Conservation (phyloP, 371 early-diverging fungal genomes). For the Mucor mucedo region DNA sequence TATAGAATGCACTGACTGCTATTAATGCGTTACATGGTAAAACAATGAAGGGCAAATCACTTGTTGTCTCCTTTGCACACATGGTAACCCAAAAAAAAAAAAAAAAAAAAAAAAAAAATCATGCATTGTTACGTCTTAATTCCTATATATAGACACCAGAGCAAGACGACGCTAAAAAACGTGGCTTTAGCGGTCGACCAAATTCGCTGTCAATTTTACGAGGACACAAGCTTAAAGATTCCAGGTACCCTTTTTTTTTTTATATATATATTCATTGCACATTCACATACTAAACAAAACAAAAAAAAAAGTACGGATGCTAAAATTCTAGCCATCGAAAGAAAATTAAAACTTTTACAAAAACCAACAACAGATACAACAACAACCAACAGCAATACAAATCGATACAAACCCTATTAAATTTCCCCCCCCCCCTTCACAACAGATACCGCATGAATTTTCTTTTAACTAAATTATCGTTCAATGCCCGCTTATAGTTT, state of each 20-base stretch:
- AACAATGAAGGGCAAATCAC: constrained; percentile 52
- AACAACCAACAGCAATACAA: too few species aligned
- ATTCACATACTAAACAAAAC: too few species aligned
- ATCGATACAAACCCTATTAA: too few species aligned
- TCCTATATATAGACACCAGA: constrained; percentile 27
- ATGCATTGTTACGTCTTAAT: neutral
- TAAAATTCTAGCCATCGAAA: constrained; percentile 68
- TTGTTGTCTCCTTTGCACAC: constrained; percentile 65
- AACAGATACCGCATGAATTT: too few species aligned
- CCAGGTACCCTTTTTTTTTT: constrained; percentile 35
- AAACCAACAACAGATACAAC: neutral
- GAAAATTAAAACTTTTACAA: constrained; percentile 41
- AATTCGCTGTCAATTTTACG: constrained; percentile 43
- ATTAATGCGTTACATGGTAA: constrained; percentile 58
- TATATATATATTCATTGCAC: neutral
- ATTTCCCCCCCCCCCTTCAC: too few species aligned
- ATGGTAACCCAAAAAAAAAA: constrained; percentile 32
- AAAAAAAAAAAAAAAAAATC: constrained; percentile 11
- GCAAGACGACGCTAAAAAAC: constrained; percentile 31
- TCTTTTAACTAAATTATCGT: too few species aligned
- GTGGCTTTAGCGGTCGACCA: constrained; percentile 27
- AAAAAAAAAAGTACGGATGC: constrained; percentile 50
- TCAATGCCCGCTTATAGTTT: too few species aligned
- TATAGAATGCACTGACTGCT: constrained; percentile 59
- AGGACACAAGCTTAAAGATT: constrained; percentile 50